Conservation (phyloP, 495 filamentous ascomycete species). For the Chaetomium tenue region DNA sequence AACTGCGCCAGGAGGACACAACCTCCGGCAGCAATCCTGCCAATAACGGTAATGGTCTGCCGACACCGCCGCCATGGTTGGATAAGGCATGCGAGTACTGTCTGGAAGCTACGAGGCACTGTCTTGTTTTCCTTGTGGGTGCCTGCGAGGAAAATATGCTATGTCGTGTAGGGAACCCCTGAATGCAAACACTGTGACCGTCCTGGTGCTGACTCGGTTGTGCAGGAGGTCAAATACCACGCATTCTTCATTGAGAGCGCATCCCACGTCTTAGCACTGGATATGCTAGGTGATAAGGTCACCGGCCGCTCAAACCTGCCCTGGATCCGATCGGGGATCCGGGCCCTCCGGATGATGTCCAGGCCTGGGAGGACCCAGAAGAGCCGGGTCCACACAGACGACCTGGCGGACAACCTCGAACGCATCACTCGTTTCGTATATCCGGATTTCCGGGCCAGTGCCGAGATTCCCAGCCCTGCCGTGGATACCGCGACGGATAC, state of each 20-base stretch:
- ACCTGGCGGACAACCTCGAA: conserved; percentile 2
- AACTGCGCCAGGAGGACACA: conserved; percentile 2
- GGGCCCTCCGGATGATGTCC: conserved; percentile 7
- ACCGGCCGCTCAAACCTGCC: conserved; percentile 11
- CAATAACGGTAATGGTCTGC: background rate
- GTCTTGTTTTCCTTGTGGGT: background rate
- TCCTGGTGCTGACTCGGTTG: conserved; percentile 1
- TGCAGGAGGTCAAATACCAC: conserved; percentile 12
- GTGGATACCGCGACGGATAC: background rate
- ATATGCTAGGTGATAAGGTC: background rate
- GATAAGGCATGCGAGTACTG: conserved; percentile 13
- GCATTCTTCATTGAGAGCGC: conserved; percentile 7
- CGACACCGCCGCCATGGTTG: conserved; percentile 5
- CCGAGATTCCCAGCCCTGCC: background rate
- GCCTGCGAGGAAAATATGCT: conserved; percentile 12
- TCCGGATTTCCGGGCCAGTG: conserved; percentile 11
- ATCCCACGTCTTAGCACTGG: conserved; percentile 9
- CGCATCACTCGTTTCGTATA: conserved; percentile 10
- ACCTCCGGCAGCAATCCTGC: background rate
- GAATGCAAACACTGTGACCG: background rate
- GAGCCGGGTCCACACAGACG: background rate
- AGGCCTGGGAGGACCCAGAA: background rate
- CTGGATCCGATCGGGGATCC: conserved; percentile 5
- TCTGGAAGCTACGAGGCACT: conserved; percentile 11
- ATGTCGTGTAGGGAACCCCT: conserved; percentile 1